Conservation (phyloP, 768 basidiomycete genomes). For the Leccinum pellstonianum region DNA sequence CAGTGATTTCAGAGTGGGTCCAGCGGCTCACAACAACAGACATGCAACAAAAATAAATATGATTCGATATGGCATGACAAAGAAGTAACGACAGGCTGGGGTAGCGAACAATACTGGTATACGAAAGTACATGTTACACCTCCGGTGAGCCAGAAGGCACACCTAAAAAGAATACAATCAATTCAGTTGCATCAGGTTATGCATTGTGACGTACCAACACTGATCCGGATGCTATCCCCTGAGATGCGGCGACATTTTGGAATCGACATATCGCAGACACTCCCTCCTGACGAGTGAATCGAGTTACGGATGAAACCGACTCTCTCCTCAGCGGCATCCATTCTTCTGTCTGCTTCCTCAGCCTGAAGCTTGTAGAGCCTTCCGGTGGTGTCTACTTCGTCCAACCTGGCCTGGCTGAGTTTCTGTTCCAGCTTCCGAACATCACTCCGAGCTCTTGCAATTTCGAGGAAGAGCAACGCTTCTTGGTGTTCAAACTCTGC, state of each 20-base stretch:
- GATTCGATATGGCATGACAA: too few relatives aligned
- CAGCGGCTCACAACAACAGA: too few relatives aligned
- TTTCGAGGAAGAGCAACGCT: neutral
- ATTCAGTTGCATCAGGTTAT: too few relatives aligned
- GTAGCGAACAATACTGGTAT: too few relatives aligned
- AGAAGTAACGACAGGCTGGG: too few relatives aligned
- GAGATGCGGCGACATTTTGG: neutral
- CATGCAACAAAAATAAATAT: too few relatives aligned
- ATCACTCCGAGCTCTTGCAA: neutral
- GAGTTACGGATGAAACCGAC: neutral
- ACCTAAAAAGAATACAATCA: too few relatives aligned
- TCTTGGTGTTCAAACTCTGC: neutral
- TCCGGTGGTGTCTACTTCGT: neutral
- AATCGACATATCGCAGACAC: neutral
- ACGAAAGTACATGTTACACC: too few relatives aligned
- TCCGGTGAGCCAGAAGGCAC: too few relatives aligned
- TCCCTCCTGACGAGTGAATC: neutral
- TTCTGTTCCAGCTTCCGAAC: neutral
- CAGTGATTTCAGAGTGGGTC: too few relatives aligned
- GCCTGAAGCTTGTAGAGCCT: neutral
- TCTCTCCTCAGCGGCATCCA: neutral
- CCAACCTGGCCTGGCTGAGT: neutral
- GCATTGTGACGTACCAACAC: too few relatives aligned
- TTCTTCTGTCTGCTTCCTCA: neutral
- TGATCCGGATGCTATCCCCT: too few relatives aligned